Evolutionary conservation across 768 basidiomycete species (phyloP).

Genomic region (Boletus vermiculosoides): DNA sequence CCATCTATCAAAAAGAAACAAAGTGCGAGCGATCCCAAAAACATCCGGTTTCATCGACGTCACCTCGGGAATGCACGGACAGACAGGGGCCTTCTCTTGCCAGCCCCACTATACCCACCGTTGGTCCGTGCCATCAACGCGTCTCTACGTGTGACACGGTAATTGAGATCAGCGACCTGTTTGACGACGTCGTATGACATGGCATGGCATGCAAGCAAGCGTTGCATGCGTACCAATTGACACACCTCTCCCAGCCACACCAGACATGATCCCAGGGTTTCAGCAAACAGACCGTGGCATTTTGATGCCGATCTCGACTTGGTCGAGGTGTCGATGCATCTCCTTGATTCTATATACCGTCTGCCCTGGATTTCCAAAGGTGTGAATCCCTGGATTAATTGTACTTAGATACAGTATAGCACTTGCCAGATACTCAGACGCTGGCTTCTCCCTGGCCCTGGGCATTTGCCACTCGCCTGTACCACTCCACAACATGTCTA

Average conservation of each 20-base stretch:
- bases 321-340: neutral
- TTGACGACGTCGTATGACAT: conserved; percentile 1
- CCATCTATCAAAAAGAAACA: neutral
- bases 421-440: neutral
- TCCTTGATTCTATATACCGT: neutral
- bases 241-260: conserved; percentile 3
- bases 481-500: neutral
- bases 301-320: conserved; percentile 1
- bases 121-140: conserved; percentile 4
- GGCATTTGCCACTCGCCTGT: no score
- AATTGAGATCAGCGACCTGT: conserved; percentile 17
- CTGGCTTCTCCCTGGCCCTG: neutral
- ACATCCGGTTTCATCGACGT: conserved; percentile 7
- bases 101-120: conserved; percentile 28
- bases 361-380: neutral
- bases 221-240: neutral
- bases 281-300: neutral
- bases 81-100: conserved; percentile 5
- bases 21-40: neutral
- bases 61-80: neutral
- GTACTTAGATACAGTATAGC: neutral
- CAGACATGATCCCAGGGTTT: conserved; percentile 4
- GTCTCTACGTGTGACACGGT: conserved; percentile 10
- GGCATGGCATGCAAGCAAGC: neutral
- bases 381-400: neutral